Conservation (phyloP, 1,284 basidiomycete species). For the Xerocomus minutiporus region DNA sequence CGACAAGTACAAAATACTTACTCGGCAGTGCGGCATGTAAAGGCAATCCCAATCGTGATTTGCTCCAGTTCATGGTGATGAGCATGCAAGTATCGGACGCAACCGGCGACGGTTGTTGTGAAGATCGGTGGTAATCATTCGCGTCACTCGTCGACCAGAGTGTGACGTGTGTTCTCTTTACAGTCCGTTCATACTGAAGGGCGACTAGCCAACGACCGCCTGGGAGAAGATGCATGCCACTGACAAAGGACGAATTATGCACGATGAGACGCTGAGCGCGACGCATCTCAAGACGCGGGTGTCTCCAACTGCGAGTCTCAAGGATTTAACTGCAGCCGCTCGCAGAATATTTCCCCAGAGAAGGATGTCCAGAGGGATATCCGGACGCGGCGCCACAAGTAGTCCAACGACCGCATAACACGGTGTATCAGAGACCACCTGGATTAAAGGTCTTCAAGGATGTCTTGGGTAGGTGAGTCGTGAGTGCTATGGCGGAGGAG, state of each 20-base stretch:
- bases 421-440: slow-evolving; percentile 38
- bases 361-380: slow-evolving; percentile 34
- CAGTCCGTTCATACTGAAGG: slow-evolving; percentile 14
- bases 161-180: slow-evolving; percentile 14
- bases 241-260: slow-evolving; percentile 19
- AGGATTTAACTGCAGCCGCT: slow-evolving; percentile 36
- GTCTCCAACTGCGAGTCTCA: slow-evolving; percentile 52
- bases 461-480: neutral
- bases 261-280: slow-evolving; percentile 34
- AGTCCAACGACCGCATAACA: slow-evolving; percentile 36
- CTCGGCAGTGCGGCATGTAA: slow-evolving; percentile 13
- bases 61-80: slow-evolving; percentile 10
- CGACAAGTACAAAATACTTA: slow-evolving; percentile 4
- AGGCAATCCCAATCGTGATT: slow-evolving; percentile 17
- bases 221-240: slow-evolving; percentile 22
- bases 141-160: slow-evolving; percentile 20
- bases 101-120: slow-evolving; percentile 10
- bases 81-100: slow-evolving; percentile 21
- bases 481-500: slow-evolving; percentile 4
- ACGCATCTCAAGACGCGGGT: slow-evolving; percentile 33
- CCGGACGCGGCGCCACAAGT: slow-evolving; percentile 21
- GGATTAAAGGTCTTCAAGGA: slow-evolving; percentile 31
- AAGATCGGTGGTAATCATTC: slow-evolving; percentile 8
- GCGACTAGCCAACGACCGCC: slow-evolving; percentile 24
- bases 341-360: slow-evolving; percentile 36